phyloP scores from a whole-genome alignment of 108 stramenopile species.

The Fragilaria crotonensis region DNA sequence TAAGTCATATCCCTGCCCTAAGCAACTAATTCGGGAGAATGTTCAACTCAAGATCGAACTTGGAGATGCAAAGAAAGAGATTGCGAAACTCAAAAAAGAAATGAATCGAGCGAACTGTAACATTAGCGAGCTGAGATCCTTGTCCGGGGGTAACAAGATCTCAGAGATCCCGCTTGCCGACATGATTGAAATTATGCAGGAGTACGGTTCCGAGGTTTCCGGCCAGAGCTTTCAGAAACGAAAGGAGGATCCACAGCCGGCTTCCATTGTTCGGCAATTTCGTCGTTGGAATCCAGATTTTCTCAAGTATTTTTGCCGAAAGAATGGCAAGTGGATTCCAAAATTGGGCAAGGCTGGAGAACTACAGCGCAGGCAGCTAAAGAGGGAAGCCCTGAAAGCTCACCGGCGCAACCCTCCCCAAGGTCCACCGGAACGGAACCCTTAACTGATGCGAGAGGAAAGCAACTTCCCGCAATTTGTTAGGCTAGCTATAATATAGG shows the following conservation, averaged over 20 bases:
- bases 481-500: not conserved
- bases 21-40: not conserved
- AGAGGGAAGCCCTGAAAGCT: slow-evolving; percentile 1
- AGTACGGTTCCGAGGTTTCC: slow-evolving; percentile 51
- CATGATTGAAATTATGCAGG: slow-evolving; percentile 45
- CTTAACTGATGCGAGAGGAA: not conserved
- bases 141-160: not conserved
- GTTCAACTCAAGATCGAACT: not conserved
- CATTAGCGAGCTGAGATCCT: not conserved
- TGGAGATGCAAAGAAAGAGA: not conserved
- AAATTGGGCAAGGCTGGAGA: slow-evolving; percentile 40
- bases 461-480: too few relatives aligned
- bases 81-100: not conserved
- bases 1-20: too few relatives aligned
- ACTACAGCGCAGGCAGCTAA: slow-evolving; percentile 26
- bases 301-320: slow-evolving; percentile 30
- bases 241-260: slow-evolving; percentile 27
- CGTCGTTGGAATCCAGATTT: slow-evolving; percentile 55
- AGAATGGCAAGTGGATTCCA: slow-evolving; percentile 44
- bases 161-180: slow-evolving; percentile 8
- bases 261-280: slow-evolving; percentile 45
- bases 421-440: not conserved
- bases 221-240: slow-evolving; percentile 28
- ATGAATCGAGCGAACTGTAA: not conserved
- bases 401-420: not conserved